Conservation (phyloP, 1,284 basidiomycete genomes). For the Peniophora sp. region DNA sequence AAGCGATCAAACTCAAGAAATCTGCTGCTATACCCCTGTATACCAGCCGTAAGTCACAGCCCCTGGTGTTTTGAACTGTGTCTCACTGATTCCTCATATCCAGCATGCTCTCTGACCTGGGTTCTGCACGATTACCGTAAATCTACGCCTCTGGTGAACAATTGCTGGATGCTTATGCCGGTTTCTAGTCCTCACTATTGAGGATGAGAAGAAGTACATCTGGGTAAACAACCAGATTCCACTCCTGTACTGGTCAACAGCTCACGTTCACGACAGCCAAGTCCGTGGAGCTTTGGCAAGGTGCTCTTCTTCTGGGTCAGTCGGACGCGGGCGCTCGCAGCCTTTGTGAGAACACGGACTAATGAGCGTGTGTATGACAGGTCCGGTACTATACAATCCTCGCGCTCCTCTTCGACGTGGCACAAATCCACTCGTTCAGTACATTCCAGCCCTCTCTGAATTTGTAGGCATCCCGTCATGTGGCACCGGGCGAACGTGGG, state of each 20-base stretch:
- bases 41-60: neutral
- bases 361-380: slow-evolving; percentile 12
- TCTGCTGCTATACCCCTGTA: neutral
- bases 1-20: neutral
- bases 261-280: neutral
- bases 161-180: neutral
- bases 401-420: slow-evolving; percentile 30
- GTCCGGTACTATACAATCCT: slow-evolving; percentile 36
- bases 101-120: neutral
- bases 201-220: neutral
- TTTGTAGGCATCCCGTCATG: neutral
- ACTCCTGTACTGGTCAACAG: too few species aligned
- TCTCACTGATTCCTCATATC: neutral
- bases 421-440: slow-evolving; percentile 32
- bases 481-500: neutral
- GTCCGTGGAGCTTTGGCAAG: slow-evolving; percentile 20
- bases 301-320: slow-evolving; percentile 30
- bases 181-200: neutral
- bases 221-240: too few species aligned
- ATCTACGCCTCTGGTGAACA: neutral
- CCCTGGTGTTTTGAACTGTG: too few species aligned
- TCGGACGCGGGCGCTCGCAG: slow-evolving; percentile 3
- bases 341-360: neutral
- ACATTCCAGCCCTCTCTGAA: slow-evolving; percentile 9
- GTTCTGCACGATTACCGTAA: neutral